A percentile compares a stretch with the other conserved stretches of the same genome.
Evolutionary conservation across 169 alveolate species (phyloP).

Genomic region (Perkinsus chesapeaki): DNA sequence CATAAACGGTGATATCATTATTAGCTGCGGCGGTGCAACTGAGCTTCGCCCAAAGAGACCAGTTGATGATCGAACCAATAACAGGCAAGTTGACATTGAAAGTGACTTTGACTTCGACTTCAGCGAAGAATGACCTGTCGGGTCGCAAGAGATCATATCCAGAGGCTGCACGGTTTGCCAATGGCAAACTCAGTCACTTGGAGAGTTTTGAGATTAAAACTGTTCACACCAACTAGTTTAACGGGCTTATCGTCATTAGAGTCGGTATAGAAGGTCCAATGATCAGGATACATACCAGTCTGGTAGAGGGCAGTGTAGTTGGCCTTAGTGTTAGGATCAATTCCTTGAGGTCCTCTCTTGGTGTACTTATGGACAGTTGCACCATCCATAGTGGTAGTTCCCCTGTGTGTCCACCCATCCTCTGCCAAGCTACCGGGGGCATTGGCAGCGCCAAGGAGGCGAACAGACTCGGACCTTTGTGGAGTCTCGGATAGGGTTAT

Average conservation of each 20-base stretch:
- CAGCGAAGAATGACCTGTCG: neutral
- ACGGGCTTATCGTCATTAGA: neutral
- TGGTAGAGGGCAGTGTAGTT: neutral
- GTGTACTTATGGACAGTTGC: neutral
- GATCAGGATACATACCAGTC: neutral
- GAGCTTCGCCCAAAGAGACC: neutral
- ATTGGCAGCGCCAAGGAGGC: neutral
- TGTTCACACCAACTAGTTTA: neutral
- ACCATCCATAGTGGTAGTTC: neutral
- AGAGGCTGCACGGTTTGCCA: neutral
- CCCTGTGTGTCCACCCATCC: neutral
- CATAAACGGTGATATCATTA: neutral
- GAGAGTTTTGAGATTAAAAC: neutral
- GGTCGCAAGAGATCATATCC: neutral
- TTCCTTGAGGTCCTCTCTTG: neutral
- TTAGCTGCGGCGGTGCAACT: neutral
- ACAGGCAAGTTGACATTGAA: neutral
- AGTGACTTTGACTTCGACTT: neutral
- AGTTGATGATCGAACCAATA: neutral
- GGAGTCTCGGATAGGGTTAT: neutral
- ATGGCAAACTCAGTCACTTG: neutral
- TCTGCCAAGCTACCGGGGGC: neutral
- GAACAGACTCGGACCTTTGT: neutral
- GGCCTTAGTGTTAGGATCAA: neutral
- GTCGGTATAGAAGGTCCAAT: neutral